Evolutionary conservation across 1,139 yeast genomes (phyloP), one percentile per base, ranked within the genome.

Genomic region (Zygosaccharomyces sapae): DNA sequence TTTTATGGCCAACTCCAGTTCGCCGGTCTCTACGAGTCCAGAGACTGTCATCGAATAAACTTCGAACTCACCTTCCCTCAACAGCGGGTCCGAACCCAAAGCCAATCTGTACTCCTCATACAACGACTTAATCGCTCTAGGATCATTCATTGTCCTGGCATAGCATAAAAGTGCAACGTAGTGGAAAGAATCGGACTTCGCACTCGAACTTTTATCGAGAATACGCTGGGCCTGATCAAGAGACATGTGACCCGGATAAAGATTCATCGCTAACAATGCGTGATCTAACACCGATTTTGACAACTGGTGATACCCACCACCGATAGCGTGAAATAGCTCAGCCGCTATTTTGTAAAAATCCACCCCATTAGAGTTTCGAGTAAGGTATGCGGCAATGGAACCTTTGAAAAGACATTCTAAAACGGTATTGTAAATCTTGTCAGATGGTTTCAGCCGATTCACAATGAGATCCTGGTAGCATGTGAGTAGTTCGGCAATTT

Each of bases 311-410:
- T 63, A 51, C 27, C 63, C 51, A 46, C 63, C 62, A 35, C 71
- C 65, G 19, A 63, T 56, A 13, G 85, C 77, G 29, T 80, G 63
- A 51, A 81, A 75, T 51, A 84, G 71, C 55, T 82, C 86, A 46
- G 79, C 62, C 0, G 85, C 84, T 49, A 84, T 77, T 60, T 80
- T 78, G 53, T 77, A 75, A 61, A 81, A 83, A 59, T 83, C 88
- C 33, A 58, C 54, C 47, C 81, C 81, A 49, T 76, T 72, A 7
- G 51, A 38, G 45, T 65, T 63, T 34, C 54, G 55, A 20, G 53
- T 42, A 35, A 58, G 57, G 47, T 52, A 54, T 40, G 81, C 79
- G 25, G 67, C 58, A 29, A 76, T 63, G 27, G 84, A 72, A 12
- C 83, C 81, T 34, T 69, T 68, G 48, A 82, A 68, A 30, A 84